Percentiles rank a stretch among this genome's conserved stretches.
These are phyloP conservation scores for Gypsophila paniculata DNA, from an alignment of 179 eudicot species.

Conservation along the genomic window DNA sequence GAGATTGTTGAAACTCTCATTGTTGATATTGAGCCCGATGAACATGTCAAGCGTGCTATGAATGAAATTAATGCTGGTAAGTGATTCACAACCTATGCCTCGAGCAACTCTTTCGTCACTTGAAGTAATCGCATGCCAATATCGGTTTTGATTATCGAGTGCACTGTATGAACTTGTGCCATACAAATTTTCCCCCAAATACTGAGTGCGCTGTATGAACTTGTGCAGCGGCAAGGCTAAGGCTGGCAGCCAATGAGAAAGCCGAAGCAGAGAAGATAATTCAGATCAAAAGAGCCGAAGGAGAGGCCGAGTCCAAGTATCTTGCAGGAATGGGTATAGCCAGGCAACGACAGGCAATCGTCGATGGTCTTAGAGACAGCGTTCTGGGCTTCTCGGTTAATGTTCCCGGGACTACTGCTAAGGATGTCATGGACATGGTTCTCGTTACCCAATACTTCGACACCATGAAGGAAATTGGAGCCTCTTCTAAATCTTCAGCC, in stretches of 20 bases:
- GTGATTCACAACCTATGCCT: neutral
- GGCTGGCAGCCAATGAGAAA: conserved; percentile 31
- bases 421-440: conserved; percentile 34
- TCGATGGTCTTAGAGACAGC: conserved; percentile 30
- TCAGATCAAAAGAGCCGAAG: conserved; percentile 30
- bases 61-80: conserved; percentile 47
- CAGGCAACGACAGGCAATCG: conserved; percentile 32
- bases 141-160: neutral
- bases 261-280: conserved; percentile 30
- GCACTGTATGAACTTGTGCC: neutral
- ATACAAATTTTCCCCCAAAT: neutral
- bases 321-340: conserved; percentile 35
- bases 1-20: conserved; percentile 42
- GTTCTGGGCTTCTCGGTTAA: conserved; percentile 27
- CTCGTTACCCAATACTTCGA: conserved; percentile 32
- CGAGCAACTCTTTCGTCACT: neutral
- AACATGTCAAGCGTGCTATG: conserved; percentile 40
- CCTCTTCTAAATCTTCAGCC: conserved; percentile 26
- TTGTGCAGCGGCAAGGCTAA: conserved; percentile 28
- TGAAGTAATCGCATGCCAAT: neutral
- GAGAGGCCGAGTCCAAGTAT: conserved; percentile 33
- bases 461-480: conserved; percentile 35
- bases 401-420: conserved; percentile 29
- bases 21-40: conserved; percentile 44
- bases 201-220: neutral